Percentiles rank a stretch among this genome's conserved stretches.
Conservation (phyloP, 2,329 filamentous ascomycete genomes). For the Trichoderma arundinaceum region DNA sequence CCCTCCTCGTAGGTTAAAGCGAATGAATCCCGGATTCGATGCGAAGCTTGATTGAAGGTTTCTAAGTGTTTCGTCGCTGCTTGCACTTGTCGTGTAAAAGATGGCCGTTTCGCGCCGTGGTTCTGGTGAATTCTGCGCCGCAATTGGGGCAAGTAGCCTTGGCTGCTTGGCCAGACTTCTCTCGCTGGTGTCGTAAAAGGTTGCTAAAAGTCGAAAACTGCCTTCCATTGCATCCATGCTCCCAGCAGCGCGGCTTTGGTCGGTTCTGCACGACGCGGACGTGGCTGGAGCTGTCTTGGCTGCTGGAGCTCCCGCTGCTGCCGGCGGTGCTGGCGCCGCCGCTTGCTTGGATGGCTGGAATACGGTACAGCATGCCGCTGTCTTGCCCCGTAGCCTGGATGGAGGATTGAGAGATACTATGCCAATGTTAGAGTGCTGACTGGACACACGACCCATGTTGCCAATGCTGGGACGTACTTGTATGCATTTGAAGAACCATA, state of each 20-base stretch:
- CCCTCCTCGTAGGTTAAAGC: conserved; percentile 29
- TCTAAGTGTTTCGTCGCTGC: conserved; percentile 51
- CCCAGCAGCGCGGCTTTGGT: conserved; percentile 96
- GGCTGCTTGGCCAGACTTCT: conserved; percentile 88
- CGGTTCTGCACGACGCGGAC: conserved; percentile 75
- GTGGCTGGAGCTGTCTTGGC: conserved; percentile 52
- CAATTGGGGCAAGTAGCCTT: conserved; percentile 92
- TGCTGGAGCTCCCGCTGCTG: conserved; percentile 32
- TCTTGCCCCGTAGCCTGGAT: conserved; percentile 47
- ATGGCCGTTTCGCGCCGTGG: conserved; percentile 86
- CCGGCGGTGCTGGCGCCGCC: conserved; percentile 31
- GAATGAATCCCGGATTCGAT: conserved; percentile 32
- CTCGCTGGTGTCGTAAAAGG: conserved; percentile 86
- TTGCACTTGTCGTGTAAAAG: conserved; percentile 90
- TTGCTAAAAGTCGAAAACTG: conserved; percentile 98
- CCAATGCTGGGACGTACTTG: conserved; percentile 43
- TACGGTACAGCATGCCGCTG: conserved; percentile 51
- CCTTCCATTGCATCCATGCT: conserved; percentile 93
- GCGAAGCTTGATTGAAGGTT: conserved; percentile 24
- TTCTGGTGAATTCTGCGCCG: conserved; percentile 90
- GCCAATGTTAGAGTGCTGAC: not conserved
- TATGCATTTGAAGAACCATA: conserved; percentile 47
- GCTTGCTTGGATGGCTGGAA: conserved; percentile 47
- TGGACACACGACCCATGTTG: not conserved
- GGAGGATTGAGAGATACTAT: conserved; percentile 48